Percentiles rank a stretch among this genome's conserved stretches.
Conservation (phyloP, 805 yeast species). For the Metschnikowia amazonensis region DNA sequence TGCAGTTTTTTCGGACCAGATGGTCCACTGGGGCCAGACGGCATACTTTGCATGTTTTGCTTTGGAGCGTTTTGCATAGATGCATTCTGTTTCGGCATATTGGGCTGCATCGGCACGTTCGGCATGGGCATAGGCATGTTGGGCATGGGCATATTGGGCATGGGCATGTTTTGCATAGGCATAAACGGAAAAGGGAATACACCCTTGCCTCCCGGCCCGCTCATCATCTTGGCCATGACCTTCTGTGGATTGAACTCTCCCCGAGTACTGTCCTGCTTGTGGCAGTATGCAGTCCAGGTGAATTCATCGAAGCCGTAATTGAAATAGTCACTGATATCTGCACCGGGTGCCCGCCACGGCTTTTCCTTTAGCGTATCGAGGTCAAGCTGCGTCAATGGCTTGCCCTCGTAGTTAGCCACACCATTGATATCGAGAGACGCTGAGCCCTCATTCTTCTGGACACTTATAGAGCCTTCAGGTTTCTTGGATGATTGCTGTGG, state of each 20-base stretch:
- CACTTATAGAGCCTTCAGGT: conserved; percentile 28
- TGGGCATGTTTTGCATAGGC: conserved; percentile 26
- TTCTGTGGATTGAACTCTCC: conserved; percentile 82
- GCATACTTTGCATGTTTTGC: conserved; percentile 16
- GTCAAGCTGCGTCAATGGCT: conserved; percentile 76
- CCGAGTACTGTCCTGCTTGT: conserved; percentile 77
- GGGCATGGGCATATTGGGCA: conserved; percentile 26
- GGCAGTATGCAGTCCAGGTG: conserved; percentile 91
- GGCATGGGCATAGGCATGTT: conserved; percentile 11
- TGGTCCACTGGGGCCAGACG: conserved; percentile 16
- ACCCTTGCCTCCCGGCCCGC: conserved; percentile 19
- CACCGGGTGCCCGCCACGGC: conserved; percentile 98
- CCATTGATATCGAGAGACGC: conserved; percentile 62
- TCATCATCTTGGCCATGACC: conserved; percentile 60
- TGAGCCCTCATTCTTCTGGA: conserved; percentile 30
- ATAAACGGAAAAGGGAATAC: conserved; percentile 22
- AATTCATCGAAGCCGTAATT: conserved; percentile 95
- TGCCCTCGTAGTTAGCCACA: conserved; percentile 72
- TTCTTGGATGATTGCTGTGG: conserved; percentile 18
- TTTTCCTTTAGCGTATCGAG: conserved; percentile 82
- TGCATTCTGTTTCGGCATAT: conserved; percentile 11
- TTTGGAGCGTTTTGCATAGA: conserved; percentile 25
- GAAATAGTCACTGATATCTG: conserved; percentile 90
- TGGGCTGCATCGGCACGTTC: conserved; percentile 12
- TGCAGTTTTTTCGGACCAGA: not conserved